Conservation (phyloP, 352 stramenopile species). For the Phytophthora aleatoria region DNA sequence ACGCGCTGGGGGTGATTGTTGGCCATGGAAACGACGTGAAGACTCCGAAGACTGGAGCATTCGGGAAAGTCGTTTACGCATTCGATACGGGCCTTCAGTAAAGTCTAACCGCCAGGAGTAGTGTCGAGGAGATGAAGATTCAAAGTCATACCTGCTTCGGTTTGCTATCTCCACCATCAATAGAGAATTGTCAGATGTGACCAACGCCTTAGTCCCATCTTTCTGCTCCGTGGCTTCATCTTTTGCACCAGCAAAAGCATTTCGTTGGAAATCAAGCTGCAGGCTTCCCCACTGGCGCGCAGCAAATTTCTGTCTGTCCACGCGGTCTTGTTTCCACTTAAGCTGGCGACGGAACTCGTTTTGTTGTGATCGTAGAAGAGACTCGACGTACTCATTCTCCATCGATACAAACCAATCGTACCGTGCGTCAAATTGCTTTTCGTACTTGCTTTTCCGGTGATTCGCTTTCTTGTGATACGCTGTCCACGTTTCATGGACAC, state of each 20-base stretch:
- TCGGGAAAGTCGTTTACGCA: constrained; percentile 57
- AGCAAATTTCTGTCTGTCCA: constrained; percentile 73
- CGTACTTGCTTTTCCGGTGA: constrained; percentile 43
- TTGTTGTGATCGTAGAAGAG: constrained; percentile 48
- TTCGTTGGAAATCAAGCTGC: constrained; percentile 26
- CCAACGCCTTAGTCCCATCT: not conserved
- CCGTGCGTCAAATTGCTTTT: constrained; percentile 43
- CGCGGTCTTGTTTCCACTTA: constrained; percentile 69
- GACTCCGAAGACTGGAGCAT: constrained; percentile 18
- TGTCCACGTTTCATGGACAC: constrained; percentile 56
- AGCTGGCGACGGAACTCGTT: constrained; percentile 60
- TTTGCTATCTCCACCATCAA: constrained; percentile 20
- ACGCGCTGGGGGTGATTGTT: constrained; percentile 8
- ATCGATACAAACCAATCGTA: constrained; percentile 53
- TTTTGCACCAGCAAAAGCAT: constrained; percentile 6
- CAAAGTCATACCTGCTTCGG: constrained; percentile 18
- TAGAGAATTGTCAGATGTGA: not conserved
- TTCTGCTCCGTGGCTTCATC: not conserved
- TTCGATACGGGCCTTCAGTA: constrained; percentile 69
- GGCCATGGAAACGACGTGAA: constrained; percentile 15
- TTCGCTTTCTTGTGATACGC: constrained; percentile 46
- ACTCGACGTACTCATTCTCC: constrained; percentile 41
- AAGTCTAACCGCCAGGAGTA: constrained; percentile 55
- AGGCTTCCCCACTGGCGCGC: constrained; percentile 56
- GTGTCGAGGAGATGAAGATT: not conserved